Base-by-base conservation (phyloP, 495 filamentous ascomycete genomes). In the Emericellopsis terricola region DNA sequence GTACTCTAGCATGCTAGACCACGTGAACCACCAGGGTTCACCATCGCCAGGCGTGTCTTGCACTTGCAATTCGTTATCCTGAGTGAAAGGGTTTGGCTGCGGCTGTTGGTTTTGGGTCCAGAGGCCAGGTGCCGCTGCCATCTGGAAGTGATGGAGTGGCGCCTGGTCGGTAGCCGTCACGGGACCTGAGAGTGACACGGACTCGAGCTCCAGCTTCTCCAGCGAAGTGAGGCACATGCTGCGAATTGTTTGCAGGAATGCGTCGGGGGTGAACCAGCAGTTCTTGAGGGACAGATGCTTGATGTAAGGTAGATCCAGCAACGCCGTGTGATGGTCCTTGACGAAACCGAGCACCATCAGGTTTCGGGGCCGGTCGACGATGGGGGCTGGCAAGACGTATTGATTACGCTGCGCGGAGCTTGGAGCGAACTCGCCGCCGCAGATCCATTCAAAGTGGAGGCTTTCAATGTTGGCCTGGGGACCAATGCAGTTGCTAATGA, bases 281-380 rank as follows among this genome's bases (percentile, higher is more conserved):
- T 73, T 77, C 36, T 59, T 61, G 23, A 77, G 42, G 3, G 53
- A 68, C 8, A 77, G 52, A 23, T 69, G 53, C 31, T 64, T 50
- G 27, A 76, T 47, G 41, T 65, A 52, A 5, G 61, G 56, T 11
- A 66, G 37, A 1, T 33, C 28, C 3, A 64, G 35, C 21, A 57
- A 26, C 17, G 15, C n/a, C n/a, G n/a, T 26, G 4, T 13, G 35
- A 30, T 50, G 6, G 6, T 38, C 19, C 19, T 41, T 48, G 1
- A 32, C 52, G 43, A 48, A 46, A 40, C 58, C 52, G 19, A 55
- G 53, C 8, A 53, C 37, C 6, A 49, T 54, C 53, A 71, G 67
- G 37, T 59, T 53, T 3, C 57, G 47, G 31, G 52, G 44, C n/a
- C 46, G 15, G 10, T 43, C 36, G 0, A 56, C 39, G 30, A 69